These are phyloP conservation scores for Didymella keratinophila DNA, from an alignment of 2,329 filamentous ascomycete species.

Conservation along the genomic window DNA sequence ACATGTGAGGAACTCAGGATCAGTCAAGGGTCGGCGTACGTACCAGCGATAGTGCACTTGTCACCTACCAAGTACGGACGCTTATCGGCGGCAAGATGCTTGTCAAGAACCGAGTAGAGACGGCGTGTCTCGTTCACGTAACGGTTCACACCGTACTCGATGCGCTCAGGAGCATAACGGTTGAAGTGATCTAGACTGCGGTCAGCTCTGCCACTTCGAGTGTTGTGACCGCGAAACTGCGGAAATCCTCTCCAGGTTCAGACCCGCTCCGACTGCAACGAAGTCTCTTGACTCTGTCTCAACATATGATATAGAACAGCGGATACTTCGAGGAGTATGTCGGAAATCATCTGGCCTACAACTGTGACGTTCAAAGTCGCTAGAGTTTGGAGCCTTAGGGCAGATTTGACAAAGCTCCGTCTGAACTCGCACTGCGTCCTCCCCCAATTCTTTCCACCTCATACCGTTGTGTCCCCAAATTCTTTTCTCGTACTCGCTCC, in stretches of 20 bases:
- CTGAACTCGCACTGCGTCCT: not conserved
- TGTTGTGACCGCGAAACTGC: not conserved
- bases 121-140: conserved; percentile 86
- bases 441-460: not conserved
- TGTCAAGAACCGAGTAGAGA: conserved; percentile 79
- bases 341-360: not conserved
- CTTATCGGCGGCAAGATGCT: conserved; percentile 65
- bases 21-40: conserved; percentile 7
- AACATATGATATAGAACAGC: not conserved
- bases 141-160: conserved; percentile 81
- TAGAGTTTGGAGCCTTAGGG: too few species aligned
- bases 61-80: conserved; percentile 67
- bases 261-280: not conserved
- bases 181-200: conserved; percentile 72
- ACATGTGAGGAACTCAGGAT: not conserved
- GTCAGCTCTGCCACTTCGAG: conserved; percentile 13
- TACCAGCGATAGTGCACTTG: conserved; percentile 63
- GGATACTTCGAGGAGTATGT: not conserved
- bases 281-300: not conserved
- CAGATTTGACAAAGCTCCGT: too few species aligned
- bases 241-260: not conserved
- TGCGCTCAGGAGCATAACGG: conserved; percentile 82
- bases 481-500: not conserved
- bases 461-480: not conserved
- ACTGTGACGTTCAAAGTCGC: too few species aligned